phyloP scores from a whole-genome alignment of 768 basidiomycete genomes.

The Agaricus blazei region DNA sequence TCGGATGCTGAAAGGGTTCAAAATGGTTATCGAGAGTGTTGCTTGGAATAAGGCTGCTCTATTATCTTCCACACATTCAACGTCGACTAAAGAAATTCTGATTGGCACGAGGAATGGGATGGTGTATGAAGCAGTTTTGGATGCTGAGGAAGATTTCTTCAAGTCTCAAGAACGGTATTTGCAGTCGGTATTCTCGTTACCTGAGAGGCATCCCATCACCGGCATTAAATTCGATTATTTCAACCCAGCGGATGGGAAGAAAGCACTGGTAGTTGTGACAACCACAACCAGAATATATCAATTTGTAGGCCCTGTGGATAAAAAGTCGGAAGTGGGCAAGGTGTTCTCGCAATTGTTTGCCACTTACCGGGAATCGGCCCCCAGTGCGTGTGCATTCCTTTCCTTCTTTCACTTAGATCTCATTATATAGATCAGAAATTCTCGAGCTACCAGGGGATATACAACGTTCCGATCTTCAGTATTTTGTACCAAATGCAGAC shows the following conservation, averaged over 20 bases:
- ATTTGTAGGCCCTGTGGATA: constrained; percentile 67
- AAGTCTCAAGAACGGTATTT: constrained; percentile 82
- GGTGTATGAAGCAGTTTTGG: constrained; percentile 85
- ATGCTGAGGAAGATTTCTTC: constrained; percentile 89
- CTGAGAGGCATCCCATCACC: constrained; percentile 78
- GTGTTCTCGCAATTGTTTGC: constrained; percentile 73
- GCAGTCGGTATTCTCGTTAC: constrained; percentile 68
- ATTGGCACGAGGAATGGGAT: constrained; percentile 82
- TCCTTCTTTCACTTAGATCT: constrained; percentile 16
- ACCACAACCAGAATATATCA: constrained; percentile 90
- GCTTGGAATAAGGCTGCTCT: constrained; percentile 82
- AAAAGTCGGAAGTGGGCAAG: constrained; percentile 62
- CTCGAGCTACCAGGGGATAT: constrained; percentile 83
- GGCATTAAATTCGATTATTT: constrained; percentile 82
- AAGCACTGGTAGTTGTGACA: constrained; percentile 70
- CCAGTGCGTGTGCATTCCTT: constrained; percentile 48
- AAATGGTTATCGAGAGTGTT: constrained; percentile 85
- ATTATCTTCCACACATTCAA: constrained; percentile 58
- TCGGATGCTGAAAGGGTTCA: constrained; percentile 70
- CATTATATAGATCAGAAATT: constrained; percentile 53
- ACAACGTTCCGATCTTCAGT: constrained; percentile 73
- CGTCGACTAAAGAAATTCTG: constrained; percentile 79
- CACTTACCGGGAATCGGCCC: constrained; percentile 67
- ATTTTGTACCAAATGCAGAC: constrained; percentile 68
- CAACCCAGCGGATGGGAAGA: constrained; percentile 57